phyloP scores from a whole-genome alignment of 257 asterid species.

The Jaltomata sinuosa region DNA sequence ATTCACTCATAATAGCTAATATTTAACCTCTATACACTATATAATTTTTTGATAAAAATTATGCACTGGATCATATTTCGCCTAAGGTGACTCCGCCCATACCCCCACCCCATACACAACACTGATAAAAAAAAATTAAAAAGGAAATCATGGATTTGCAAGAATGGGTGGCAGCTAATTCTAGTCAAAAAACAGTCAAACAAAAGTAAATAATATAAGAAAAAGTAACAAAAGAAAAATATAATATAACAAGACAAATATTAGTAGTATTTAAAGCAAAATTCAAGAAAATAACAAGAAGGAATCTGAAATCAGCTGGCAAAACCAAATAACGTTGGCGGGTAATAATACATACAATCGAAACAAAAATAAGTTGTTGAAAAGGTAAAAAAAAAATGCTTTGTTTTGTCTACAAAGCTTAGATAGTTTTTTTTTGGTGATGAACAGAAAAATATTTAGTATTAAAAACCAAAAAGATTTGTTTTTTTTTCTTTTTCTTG shows the following conservation, averaged over 20 bases:
- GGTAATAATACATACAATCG: neutral
- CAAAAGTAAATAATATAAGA: neutral
- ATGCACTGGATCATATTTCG: too few species aligned
- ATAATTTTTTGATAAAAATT: too few species aligned
- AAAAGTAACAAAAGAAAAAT: neutral
- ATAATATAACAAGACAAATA: neutral
- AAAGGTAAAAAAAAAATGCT: neutral
- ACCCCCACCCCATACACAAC: neutral
- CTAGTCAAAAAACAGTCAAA: neutral
- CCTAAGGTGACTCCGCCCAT: too few species aligned
- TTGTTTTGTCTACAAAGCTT: neutral
- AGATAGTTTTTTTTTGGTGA: neutral
- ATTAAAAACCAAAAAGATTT: neutral
- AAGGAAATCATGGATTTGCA: neutral
- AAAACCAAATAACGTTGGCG: conserved; percentile 5
- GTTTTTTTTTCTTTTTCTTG: conserved; percentile 4
- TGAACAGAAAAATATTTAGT: neutral
- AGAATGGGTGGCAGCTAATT: neutral
- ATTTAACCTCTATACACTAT: too few species aligned
- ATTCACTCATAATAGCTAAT: too few species aligned
- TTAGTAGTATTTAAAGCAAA: neutral
- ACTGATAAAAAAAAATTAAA: neutral
- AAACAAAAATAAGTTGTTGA: neutral
- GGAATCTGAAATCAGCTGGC: conserved; percentile 10
- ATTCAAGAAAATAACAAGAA: neutral